Conservation (phyloP, 1,139 yeast genomes). For the Blastobotrys buckinghamii region DNA sequence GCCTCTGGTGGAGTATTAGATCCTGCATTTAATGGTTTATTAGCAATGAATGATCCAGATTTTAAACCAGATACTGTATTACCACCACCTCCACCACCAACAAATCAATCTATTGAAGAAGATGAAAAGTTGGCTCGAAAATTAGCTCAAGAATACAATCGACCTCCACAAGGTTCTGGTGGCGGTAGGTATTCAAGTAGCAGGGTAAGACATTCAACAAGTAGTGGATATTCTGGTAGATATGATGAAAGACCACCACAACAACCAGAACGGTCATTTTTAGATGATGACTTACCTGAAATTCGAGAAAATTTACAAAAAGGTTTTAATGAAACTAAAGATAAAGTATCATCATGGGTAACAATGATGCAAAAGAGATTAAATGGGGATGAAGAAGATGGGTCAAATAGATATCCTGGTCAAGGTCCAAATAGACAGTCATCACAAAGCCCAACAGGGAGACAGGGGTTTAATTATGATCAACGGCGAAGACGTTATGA, state of each 20-base stretch:
- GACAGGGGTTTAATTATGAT: slow-evolving; percentile 9
- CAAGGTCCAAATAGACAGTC: background rate
- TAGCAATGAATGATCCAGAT: slow-evolving; percentile 73
- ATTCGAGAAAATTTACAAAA: slow-evolving; percentile 64
- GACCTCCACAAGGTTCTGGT: slow-evolving; percentile 2
- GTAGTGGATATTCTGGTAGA: slow-evolving; percentile 25
- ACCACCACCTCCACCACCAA: slow-evolving; percentile 10
- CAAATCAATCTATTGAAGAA: slow-evolving; percentile 48
- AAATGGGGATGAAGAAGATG: slow-evolving; percentile 24
- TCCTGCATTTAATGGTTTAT: slow-evolving; percentile 81
- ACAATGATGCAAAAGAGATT: slow-evolving; percentile 62
- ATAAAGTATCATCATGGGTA: slow-evolving; percentile 78
- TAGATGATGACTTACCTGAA: slow-evolving; percentile 57
- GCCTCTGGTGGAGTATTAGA: slow-evolving; percentile 80
- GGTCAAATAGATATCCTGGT: slow-evolving; percentile 16
- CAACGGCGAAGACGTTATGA: slow-evolving; percentile 19
- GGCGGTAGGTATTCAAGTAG: slow-evolving; percentile 9
- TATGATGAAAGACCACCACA: slow-evolving; percentile 24
- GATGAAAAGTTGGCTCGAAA: slow-evolving; percentile 83
- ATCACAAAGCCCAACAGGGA: background rate
- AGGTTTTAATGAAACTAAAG: slow-evolving; percentile 79
- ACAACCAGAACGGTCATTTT: slow-evolving; percentile 37
- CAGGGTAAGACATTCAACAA: slow-evolving; percentile 7
- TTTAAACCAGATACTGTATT: slow-evolving; percentile 47
- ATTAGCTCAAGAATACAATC: slow-evolving; percentile 64